A percentile compares a stretch with the other conserved stretches of the same genome.
phyloP scores from a whole-genome alignment of 805 yeast genomes.

The Pichia cabralensis region DNA sequence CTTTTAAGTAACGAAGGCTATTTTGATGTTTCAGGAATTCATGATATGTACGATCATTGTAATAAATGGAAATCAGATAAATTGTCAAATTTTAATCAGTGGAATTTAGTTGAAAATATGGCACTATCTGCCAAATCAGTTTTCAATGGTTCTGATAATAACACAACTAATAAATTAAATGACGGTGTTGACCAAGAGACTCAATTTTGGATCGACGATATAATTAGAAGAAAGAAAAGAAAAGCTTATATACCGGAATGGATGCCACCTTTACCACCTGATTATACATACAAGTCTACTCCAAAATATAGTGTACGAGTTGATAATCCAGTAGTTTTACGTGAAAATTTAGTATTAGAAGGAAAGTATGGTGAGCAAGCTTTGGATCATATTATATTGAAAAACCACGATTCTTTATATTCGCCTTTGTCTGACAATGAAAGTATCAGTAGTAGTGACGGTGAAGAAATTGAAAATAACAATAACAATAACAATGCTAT shows the following conservation, averaged over 20 bases:
- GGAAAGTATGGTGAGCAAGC: slow-evolving; percentile 76
- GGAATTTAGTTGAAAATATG: too few species aligned
- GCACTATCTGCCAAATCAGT: too few species aligned
- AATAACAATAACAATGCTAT: background rate
- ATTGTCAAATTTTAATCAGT: too few species aligned
- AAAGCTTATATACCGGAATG: slow-evolving; percentile 52
- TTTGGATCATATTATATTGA: slow-evolving; percentile 48
- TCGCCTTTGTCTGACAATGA: slow-evolving; percentile 3
- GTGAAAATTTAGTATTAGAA: slow-evolving; percentile 69
- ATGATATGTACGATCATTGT: slow-evolving; percentile 23
- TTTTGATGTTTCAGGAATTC: slow-evolving; percentile 31
- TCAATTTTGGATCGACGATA: slow-evolving; percentile 11
- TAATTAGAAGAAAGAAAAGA: slow-evolving; percentile 13
- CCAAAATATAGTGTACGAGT: slow-evolving; percentile 54
- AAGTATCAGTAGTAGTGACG: slow-evolving; percentile 7
- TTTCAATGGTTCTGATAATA: slow-evolving; percentile 2
- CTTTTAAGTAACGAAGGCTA: slow-evolving; percentile 35
- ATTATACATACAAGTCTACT: slow-evolving; percentile 78
- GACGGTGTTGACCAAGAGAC: background rate
- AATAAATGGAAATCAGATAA: slow-evolving; percentile 18
- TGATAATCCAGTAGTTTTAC: slow-evolving; percentile 60
- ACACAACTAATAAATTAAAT: slow-evolving; percentile 7
- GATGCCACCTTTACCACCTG: slow-evolving; percentile 89
- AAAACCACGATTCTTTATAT: background rate
- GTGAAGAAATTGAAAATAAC: slow-evolving; percentile 5